These are phyloP conservation scores for Avena atlantica DNA, from an alignment of 176 grass and related monocot genomes.

Conservation along the genomic window DNA sequence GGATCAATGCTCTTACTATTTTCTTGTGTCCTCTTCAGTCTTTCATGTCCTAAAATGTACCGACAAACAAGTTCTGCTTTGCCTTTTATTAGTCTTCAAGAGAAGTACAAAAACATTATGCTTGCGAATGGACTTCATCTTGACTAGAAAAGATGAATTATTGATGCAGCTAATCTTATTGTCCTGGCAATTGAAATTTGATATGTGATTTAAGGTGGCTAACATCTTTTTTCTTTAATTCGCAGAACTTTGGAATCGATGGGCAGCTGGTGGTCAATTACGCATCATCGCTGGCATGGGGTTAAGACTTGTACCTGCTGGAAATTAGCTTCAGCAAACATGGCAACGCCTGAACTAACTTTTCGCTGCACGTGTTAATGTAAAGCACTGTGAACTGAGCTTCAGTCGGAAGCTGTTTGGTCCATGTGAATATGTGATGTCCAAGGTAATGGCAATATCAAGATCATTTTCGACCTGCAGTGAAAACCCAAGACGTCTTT, in stretches of 20 bases:
- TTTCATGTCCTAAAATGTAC: not conserved
- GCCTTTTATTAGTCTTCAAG: not conserved
- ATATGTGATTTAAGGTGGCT: not conserved
- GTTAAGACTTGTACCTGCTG: slow-evolving; percentile 32
- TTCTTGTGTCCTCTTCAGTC: not conserved
- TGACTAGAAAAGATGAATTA: not conserved
- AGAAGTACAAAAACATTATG: not conserved
- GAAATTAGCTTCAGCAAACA: not conserved
- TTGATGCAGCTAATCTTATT: not conserved
- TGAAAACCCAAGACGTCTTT: not conserved
- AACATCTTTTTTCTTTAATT: slow-evolving; percentile 4
- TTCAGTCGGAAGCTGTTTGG: not conserved
- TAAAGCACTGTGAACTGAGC: not conserved
- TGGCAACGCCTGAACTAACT: not conserved
- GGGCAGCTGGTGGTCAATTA: slow-evolving; percentile 69
- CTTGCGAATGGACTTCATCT: not conserved
- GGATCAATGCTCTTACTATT: not conserved
- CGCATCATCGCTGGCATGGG: slow-evolving; percentile 75
- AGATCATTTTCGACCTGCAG: not conserved
- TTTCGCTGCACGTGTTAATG: not conserved
- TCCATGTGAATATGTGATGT: not conserved
- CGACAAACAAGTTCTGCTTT: not conserved
- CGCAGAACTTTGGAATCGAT: slow-evolving; percentile 74
- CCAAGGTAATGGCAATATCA: not conserved
- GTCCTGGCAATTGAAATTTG: not conserved